Conservation (phyloP, 257 asterid genomes). For the Nicotiana attenuata region DNA sequence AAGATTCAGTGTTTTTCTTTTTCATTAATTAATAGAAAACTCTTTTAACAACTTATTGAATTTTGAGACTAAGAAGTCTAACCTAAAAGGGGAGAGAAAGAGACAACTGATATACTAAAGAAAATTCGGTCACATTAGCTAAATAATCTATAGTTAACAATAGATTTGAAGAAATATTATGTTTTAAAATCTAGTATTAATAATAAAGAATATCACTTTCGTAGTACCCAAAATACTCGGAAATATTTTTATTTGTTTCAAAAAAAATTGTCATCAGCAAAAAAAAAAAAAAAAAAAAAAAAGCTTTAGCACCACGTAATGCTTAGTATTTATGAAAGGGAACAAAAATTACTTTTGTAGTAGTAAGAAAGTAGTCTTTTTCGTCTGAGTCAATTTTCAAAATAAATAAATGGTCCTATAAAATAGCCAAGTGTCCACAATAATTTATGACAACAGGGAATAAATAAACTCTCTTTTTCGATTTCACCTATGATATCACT, state of each 20-base stretch:
- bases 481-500: too few species aligned
- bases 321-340: background rate
- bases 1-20: background rate
- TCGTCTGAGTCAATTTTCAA: background rate
- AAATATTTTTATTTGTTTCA: too few species aligned
- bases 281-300: background rate
- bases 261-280: background rate
- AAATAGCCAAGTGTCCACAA: background rate
- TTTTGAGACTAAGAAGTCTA: background rate
- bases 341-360: background rate
- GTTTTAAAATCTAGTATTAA: too few species aligned
- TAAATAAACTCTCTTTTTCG: too few species aligned
- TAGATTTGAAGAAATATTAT: too few species aligned
- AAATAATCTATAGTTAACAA: too few species aligned
- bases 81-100: background rate
- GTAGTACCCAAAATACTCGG: background rate
- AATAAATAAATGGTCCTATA: background rate
- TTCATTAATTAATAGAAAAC: background rate
- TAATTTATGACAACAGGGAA: background rate
- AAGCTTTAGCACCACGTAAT: background rate
- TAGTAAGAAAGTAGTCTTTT: background rate
- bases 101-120: background rate
- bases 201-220: background rate
- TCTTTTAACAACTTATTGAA: background rate
- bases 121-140: background rate